phyloP scores from a whole-genome alignment of 768 basidiomycete genomes.

The Tubosaeta brunneosetosa region DNA sequence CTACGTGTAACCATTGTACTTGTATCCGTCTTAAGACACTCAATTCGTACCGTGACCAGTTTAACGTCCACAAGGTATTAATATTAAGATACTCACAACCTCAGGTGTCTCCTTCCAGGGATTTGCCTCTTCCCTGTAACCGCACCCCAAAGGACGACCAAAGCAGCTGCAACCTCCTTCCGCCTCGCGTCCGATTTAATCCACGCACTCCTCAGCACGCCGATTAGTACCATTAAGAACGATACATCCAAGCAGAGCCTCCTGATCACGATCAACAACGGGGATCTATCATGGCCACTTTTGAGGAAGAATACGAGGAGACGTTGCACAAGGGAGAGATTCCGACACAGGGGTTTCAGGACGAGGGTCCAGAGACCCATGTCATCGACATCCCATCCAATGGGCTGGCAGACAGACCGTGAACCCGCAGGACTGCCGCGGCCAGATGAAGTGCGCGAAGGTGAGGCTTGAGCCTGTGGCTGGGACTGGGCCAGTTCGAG shows the following conservation, averaged over 20 bases:
- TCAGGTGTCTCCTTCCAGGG: slow-evolving; percentile 35
- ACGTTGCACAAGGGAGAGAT: slow-evolving; percentile 44
- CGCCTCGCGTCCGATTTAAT: slow-evolving; percentile 63
- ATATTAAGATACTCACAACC: slow-evolving; percentile 9
- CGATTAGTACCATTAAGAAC: slow-evolving; percentile 64
- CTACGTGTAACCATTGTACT: background rate
- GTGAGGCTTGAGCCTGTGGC: slow-evolving; percentile 35
- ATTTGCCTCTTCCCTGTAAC: slow-evolving; percentile 58
- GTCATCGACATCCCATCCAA: slow-evolving; percentile 70
- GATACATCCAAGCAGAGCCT: slow-evolving; percentile 75
- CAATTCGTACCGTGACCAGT: background rate
- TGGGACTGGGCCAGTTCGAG: slow-evolving; percentile 43
- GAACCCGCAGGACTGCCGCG: slow-evolving; percentile 41
- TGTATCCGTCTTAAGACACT: background rate
- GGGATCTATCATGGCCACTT: slow-evolving; percentile 53
- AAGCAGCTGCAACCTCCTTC: slow-evolving; percentile 60
- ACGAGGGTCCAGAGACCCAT: slow-evolving; percentile 80
- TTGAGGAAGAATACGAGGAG: slow-evolving; percentile 55
- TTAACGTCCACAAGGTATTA: slow-evolving; percentile 8
- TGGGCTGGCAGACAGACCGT: slow-evolving; percentile 18
- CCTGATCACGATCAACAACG: slow-evolving; percentile 62
- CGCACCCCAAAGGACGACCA: slow-evolving; percentile 66
- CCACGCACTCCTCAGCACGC: slow-evolving; percentile 58
- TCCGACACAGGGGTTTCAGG: slow-evolving; percentile 57
- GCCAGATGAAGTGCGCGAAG: slow-evolving; percentile 37